Evolutionary conservation across 1,139 yeast species (phyloP).

Genomic region (Scheffersomyces titani): DNA sequence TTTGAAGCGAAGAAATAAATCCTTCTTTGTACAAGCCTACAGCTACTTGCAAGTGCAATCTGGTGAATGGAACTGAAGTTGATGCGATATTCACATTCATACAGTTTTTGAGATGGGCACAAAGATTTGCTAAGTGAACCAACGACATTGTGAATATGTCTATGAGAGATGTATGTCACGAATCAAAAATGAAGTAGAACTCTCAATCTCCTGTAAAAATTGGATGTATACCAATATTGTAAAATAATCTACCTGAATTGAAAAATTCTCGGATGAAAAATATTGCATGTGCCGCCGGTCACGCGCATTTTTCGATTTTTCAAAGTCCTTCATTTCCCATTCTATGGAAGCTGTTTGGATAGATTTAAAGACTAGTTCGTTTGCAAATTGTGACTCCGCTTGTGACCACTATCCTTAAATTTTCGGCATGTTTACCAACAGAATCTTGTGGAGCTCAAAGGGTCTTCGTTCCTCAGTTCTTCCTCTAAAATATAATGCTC

Average conservation of each 20-base stretch:
- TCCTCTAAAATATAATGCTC: background rate
- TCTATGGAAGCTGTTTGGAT: background rate
- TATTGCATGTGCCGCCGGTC: background rate
- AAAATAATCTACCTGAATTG: background rate
- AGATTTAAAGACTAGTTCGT: background rate
- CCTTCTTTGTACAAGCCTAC: slow-evolving; percentile 90
- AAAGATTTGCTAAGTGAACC: slow-evolving; percentile 78
- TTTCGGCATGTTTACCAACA: background rate
- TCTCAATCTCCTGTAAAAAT: background rate
- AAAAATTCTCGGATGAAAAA: background rate
- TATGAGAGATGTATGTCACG: background rate
- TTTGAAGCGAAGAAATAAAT: slow-evolving; percentile 76
- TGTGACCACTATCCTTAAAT: background rate
- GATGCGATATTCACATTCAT: slow-evolving; percentile 70
- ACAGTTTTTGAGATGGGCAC: slow-evolving; percentile 90
- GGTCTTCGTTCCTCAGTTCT: background rate
- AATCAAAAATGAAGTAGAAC: background rate
- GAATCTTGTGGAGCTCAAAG: background rate
- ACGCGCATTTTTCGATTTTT: background rate
- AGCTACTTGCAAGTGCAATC: slow-evolving; percentile 80
- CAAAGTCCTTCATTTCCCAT: background rate
- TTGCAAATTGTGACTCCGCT: background rate
- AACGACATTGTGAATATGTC: slow-evolving; percentile 60
- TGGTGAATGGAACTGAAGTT: slow-evolving; percentile 83
- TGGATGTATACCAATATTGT: background rate